These are phyloP conservation scores for Plasmodium relictum DNA, from an alignment of 169 alveolate genomes.

Conservation along the genomic window DNA sequence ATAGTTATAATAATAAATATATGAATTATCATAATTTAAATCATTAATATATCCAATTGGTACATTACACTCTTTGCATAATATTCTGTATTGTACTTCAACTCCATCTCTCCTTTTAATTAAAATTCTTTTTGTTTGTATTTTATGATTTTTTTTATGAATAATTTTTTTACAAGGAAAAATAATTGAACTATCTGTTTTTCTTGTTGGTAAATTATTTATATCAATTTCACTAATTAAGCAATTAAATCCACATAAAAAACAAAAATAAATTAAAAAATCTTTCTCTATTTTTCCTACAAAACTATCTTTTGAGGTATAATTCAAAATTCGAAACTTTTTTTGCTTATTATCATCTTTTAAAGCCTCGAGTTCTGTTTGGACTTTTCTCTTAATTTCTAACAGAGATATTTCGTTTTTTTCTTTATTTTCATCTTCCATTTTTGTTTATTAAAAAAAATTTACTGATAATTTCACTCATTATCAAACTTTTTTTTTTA, in stretches of 20 bases:
- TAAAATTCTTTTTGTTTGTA: slow-evolving; percentile 33
- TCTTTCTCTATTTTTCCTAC: slow-evolving; percentile 57
- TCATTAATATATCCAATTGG: slow-evolving; percentile 60
- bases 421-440: neutral
- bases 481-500: neutral
- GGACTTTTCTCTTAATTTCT: slow-evolving; percentile 76
- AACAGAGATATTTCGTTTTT: slow-evolving; percentile 49
- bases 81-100: slow-evolving; percentile 57
- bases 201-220: slow-evolving; percentile 49
- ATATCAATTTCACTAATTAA: slow-evolving; percentile 74
- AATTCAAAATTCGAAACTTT: slow-evolving; percentile 68
- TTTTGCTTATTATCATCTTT: slow-evolving; percentile 54
- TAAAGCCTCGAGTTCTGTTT: slow-evolving; percentile 61
- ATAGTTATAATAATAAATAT: slow-evolving; percentile 64
- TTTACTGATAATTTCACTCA: neutral
- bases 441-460: neutral
- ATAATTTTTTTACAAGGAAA: slow-evolving; percentile 44
- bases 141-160: slow-evolving; percentile 63
- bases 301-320: slow-evolving; percentile 69
- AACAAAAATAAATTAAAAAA: slow-evolving; percentile 68
- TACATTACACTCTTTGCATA: slow-evolving; percentile 70
- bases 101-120: slow-evolving; percentile 45
- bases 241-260: slow-evolving; percentile 73
- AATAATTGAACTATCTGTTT: slow-evolving; percentile 60
- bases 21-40: slow-evolving; percentile 33